Percentiles rank a stretch among this genome's conserved stretches.
These are phyloP conservation scores for Penicillium janthinellum DNA, from an alignment of 2,329 filamentous ascomycete species.

Conservation along the genomic window DNA sequence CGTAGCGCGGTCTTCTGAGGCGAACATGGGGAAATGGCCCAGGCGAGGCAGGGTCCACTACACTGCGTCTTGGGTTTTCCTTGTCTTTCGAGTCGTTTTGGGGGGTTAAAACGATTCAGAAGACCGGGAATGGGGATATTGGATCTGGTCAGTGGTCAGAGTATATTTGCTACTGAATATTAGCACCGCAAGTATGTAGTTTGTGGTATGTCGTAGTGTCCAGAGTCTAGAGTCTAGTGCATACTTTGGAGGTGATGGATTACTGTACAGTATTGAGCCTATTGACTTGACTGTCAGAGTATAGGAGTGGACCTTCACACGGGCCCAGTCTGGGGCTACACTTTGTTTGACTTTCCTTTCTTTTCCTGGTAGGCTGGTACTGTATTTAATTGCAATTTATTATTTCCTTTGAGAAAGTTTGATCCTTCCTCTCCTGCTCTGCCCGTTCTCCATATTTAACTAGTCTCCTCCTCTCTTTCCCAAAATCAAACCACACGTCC, in stretches of 20 bases:
- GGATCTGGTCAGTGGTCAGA: background rate
- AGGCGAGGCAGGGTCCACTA: slow-evolving; percentile 7
- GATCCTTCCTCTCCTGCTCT: too few relatives aligned
- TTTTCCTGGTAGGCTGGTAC: background rate
- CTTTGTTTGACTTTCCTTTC: slow-evolving; percentile 7
- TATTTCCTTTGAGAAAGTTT: too few relatives aligned
- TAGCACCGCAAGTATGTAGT: too few relatives aligned
- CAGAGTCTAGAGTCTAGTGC: too few relatives aligned
- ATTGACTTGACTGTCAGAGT: background rate
- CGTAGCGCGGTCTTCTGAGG: slow-evolving; percentile 17
- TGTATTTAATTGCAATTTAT: too few relatives aligned
- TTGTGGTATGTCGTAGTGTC: background rate
- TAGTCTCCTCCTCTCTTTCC: background rate
- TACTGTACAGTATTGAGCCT: background rate
- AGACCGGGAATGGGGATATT: background rate
- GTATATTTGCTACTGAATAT: background rate
- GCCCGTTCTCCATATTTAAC: background rate
- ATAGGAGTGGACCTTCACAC: slow-evolving; percentile 17
- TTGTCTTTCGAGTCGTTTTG: background rate
- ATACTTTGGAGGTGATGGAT: background rate
- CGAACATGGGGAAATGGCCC: slow-evolving; percentile 26
- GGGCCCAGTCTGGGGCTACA: slow-evolving; percentile 17
- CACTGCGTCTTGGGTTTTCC: background rate
- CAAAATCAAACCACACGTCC: background rate
- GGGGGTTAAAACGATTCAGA: background rate